Base-by-base conservation (phyloP, 352 stramenopile species). In the Paralagenidium karlingii region DNA sequence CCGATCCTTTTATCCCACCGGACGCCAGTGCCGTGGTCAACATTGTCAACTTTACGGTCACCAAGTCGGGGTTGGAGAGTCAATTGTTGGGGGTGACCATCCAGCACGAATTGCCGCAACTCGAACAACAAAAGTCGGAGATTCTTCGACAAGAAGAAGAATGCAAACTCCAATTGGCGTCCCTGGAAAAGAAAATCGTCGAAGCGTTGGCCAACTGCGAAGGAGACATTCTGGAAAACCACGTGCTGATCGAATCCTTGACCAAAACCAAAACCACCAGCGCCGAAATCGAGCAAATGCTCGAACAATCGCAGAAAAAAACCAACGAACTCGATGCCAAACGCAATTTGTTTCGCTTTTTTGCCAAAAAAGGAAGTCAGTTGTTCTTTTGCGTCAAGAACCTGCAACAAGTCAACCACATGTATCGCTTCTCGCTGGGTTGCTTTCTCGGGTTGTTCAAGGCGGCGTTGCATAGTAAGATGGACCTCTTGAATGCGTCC, bases 31-130 rank as follows among this genome's bases (percentile, higher is more conserved):
- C 86, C 12, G 81, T 97, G 22, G 77, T 97, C 8, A 94, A 84
- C 18, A 71, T 93, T 0, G 74, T 98, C 34, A 97, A 98, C 61
- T 98, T 98, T 44, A 97, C 87, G 0, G 87, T 97, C 24, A 98
- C 92, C 0, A 88, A 87, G 33, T 94, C 62, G 7, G 89, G 91
- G 1, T 54, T 98, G 1, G 87, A 97, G 47, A 87, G 84, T 6
- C 91, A 98, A 46, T 53, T 98, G 12, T 63, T 98, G 24, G 85
- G 82, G 6, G 74, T 95, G 5, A 96, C 90, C 5, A 94, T 98
- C 30, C 81, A 97, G 34, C 69, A 96, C 36, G 91, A 98, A 31
- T 79, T 96, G 31, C 92, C 93, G 0, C 89, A 94, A 46, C 61
- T 98, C 0, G 93, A 98, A 40, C 60, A 88, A 22, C 73, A 94